Evolutionary conservation across 192 early-diverging fungal genomes (phyloP), one percentile per base, ranked within the genome.

Genomic region (Coemansia sp.): DNA sequence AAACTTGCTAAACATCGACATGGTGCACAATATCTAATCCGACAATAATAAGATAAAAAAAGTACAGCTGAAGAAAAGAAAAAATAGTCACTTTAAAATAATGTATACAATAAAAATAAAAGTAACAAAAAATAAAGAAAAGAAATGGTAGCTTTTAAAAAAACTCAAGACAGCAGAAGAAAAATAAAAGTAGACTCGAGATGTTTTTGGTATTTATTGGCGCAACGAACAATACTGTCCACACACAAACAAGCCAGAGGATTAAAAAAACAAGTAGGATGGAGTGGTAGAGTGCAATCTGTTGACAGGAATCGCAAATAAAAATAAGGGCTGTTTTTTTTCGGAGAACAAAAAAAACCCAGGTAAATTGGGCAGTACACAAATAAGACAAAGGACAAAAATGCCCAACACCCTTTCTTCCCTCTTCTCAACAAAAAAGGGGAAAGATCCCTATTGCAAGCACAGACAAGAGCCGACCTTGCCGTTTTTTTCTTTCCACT

Each of bases 1-100:
- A 48, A 82, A 76, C 40, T 60, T 57, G 67, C 80, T 65, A 69
- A 82, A 82, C 75, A 82, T 82, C 28, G 74, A 76, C 80, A 82
- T 82, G 40, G 40, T 67, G 22, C 38, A 38, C 22, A 25, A 25
- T 25, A 25, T 25, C 22, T 25, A 25, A 25, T 25, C 22, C 22
- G 22, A 25, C 22, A 17, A 50, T 32, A 67, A 16, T 16, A 48
- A 61, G 10, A 52, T 56, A 32, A 17, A 58, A 63, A 28, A n/a
- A 4, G 22, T 10, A 18, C 5, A 40, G 20, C 58, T 40, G 45
- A 51, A 29, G n/a, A n/a, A 51, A 32, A 17, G 6, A 60, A 20
- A 34, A 60, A 59, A 42, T 7, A 36, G 40, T 1, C 36, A 40
- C 32, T 56, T 10, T 34, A 16, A 25, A n/a, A 38, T 10, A 40